Base-by-base conservation (phyloP, 305 asterid genomes). In the Solanum hybrid region DNA sequence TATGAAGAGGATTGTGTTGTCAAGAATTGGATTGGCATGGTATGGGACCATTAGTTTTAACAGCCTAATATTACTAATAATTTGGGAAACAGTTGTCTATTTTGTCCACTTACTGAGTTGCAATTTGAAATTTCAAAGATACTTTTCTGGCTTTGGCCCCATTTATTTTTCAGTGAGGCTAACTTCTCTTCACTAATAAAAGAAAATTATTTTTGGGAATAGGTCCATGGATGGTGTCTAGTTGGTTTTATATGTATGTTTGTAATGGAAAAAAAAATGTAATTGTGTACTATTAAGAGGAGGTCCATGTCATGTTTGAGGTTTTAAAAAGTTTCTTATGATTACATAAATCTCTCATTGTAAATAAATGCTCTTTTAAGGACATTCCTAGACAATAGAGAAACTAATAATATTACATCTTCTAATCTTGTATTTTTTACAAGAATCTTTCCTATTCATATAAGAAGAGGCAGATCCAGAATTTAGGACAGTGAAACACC, bases 11-110 rank as follows among this genome's bases (percentile, higher is more conserved):
- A 51, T 84, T 11, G n/a, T 51, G 88, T 57, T 85, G 88, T 85
- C 88, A 57, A 51, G 46, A 51, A 85, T 57, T 85, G 88, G 88
- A 83, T 83, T 83, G 69, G 36, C 69, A 82, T 82, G 87, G 87
- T 29, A 67, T 46, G 93, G 92, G 93, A 84, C 92, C 93, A 51
- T 34, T 84, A 20, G 40, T 77, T 87, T 90, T 87, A 90, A 90
- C 90, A 91, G 90, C 89, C 90, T 75, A 89, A 90, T 90, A 81
- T 88, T 75, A 89, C 90, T 75, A 89, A 89, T 92, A 81, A 64
- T 73, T 88, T 78, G 89, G 90, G 37, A 64, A 83, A 92, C 89
- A 89, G 93, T 92, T 92, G 92, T 83, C 92, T 90, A 79, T 61
- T 69, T 90, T 92, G 93, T 92, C 92, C 89, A 87, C 89, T 92